Base-by-base conservation (phyloP, 2,329 filamentous ascomycete genomes). In the Colletotrichum sp. region DNA sequence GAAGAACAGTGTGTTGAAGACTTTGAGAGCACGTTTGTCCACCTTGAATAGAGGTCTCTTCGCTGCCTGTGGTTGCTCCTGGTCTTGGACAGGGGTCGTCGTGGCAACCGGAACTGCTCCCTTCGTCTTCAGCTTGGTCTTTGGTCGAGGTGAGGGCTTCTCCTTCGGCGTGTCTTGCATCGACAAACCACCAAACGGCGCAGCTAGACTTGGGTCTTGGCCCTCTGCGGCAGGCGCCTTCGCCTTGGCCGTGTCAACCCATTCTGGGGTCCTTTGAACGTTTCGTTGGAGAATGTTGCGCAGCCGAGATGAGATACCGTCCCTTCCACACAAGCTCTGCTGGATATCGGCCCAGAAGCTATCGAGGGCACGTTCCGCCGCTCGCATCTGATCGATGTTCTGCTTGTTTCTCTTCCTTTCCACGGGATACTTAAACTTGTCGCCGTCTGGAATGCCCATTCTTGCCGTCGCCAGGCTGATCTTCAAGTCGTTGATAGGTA, bases 331-430 rank as follows among this genome's bases (percentile, higher is more conserved):
- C 10, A 75, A 59, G n/a, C 75, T 79, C 6, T 44, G 44, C 67
- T 70, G 57, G 32, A 86, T 72, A 0, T 70, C 79, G 3, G 67
- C 73, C 89, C 89, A 91, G 72, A 90, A 88, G 0, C 63, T 71
- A 77, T 91, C 89, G 6, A 92, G 82, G 30, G 85, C 83, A 1
- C 57, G 30, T 80, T 92, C 90, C 1, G 90, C 89, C 3, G 62
- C 77, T 12, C 86, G 84, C 80, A 92, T 84, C 0, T 80, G 79
- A 7, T 86, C 83, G 0, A 87, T 83, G 22, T 85, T 91, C 15
- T 86, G 85, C 69, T 84, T 84, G 3, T 83, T 90, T 3, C 85
- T 84, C 12, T 84, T 86, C 77, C 88, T 90, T 4, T 87, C 83
- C 7, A 82, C 75, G 0, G 86, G 86, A 72, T 88, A 88, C 3